phyloP scores from a whole-genome alignment of 2,329 filamentous ascomycete genomes.

The Aspergillus ibericus region DNA sequence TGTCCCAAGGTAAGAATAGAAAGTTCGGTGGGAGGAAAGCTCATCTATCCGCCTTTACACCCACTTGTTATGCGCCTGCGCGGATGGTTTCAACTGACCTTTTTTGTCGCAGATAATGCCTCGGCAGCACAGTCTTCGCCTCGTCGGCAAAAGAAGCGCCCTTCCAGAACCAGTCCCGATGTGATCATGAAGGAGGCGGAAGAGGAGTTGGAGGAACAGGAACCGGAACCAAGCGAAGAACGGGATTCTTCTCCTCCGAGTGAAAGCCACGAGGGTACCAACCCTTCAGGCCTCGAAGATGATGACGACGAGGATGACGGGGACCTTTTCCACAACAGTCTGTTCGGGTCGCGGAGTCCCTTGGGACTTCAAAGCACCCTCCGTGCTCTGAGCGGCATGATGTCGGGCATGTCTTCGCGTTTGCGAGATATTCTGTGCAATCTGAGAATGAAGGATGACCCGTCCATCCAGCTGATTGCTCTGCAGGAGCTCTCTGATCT shows the following conservation, averaged over 20 bases:
- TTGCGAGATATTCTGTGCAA: constrained; percentile 75
- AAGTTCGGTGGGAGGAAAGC: neutral
- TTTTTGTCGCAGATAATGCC: constrained; percentile 31
- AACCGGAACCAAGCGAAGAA: constrained; percentile 46
- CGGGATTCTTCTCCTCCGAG: constrained; percentile 60
- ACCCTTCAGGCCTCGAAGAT: constrained; percentile 53
- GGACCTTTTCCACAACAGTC: constrained; percentile 59
- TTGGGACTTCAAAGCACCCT: constrained; percentile 76
- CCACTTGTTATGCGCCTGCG: neutral
- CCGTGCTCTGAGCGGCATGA: constrained; percentile 85
- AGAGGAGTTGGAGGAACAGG: constrained; percentile 48
- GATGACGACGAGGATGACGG: constrained; percentile 61
- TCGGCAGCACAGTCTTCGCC: constrained; percentile 34
- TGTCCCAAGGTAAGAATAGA: constrained; percentile 49
- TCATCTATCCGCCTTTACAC: neutral
- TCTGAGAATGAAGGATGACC: constrained; percentile 79
- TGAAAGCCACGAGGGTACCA: constrained; percentile 66
- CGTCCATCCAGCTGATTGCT: constrained; percentile 84
- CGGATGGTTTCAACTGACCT: constrained; percentile 5
- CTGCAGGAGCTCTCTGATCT: constrained; percentile 92
- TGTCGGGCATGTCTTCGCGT: constrained; percentile 77
- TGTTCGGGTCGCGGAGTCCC: constrained; percentile 66
- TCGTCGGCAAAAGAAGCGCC: constrained; percentile 56
- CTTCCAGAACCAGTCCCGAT: constrained; percentile 60
- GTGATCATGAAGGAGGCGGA: constrained; percentile 70